Evolutionary conservation across 148 eudicot genomes (phyloP), one percentile per base, ranked within the genome.

Genomic region (Polygonum maritimum): DNA sequence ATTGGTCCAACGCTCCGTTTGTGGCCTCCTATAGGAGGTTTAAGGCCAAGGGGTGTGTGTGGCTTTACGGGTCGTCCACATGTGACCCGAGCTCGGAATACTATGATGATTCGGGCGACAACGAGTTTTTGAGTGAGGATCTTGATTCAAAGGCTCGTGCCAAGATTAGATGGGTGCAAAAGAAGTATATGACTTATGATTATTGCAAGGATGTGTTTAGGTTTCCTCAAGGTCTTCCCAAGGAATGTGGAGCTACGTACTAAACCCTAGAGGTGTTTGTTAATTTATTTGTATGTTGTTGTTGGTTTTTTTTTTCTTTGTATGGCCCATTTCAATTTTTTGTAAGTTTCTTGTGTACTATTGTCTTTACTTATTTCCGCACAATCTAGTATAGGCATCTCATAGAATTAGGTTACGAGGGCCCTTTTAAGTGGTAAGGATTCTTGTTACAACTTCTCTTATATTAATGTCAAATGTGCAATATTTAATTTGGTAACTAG

Each of bases 1-100:
- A 85, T 35, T 85, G 87, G 87, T 70, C 76, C 16, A 31, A 76
- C n/a, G 87, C 85, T 10, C 87, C 87, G 14, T 85, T 85, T 69
- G 80, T 85, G 3, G 83, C 85, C 35, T 82, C 83, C 4, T 85
- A 75, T 75, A 80, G 81, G 57, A 76, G 80, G 47, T 85, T 85
- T n/a, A 78, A 41, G 18, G 79, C 83, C 2, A 41, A 55, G 21
- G 78, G 78, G 41, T 85, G 87, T 70, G 79, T 85, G 74, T 85
- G 85, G 87, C 73, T 78, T 3, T 67, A n/a, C 6, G 80, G 74
- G 21, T 65, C 83, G 6, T 80, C 85, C 1, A 78, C 85, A 47
- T 82, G 87, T 58, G 83, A 77, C 45, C 39, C 73, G 51, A 71
- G 57, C 39, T 60, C 63, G 4, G 54, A 35, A 0, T 70, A 74